These are phyloP conservation scores for Gamarada debralockiae DNA, from an alignment of 495 filamentous ascomycete species.

Conservation along the genomic window DNA sequence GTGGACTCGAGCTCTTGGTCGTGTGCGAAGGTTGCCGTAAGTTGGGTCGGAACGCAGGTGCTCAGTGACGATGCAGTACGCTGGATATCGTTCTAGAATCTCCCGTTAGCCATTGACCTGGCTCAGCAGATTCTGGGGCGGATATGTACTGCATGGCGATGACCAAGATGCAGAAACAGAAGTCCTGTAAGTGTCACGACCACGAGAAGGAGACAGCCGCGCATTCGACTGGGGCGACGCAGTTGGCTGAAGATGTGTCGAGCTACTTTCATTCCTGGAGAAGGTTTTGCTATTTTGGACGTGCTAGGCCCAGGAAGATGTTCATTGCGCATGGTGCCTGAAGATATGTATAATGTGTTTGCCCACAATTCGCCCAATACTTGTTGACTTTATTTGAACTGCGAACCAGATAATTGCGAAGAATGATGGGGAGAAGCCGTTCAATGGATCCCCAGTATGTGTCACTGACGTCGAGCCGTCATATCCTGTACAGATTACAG, in stretches of 20 bases:
- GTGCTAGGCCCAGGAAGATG: too few species aligned
- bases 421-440: too few species aligned
- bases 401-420: too few species aligned
- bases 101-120: neutral
- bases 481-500: too few species aligned
- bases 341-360: too few species aligned
- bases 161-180: neutral
- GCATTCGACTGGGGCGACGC: slow-evolving; percentile 5
- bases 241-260: slow-evolving; percentile 3
- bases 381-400: too few species aligned
- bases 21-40: slow-evolving; percentile 2
- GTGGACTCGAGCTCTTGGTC: neutral
- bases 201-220: neutral
- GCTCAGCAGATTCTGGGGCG: neutral
- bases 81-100: neutral
- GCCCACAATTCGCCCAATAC: too few species aligned
- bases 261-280: neutral
- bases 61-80: neutral
- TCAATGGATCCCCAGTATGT: too few species aligned
- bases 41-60: neutral
- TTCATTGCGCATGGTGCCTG: too few species aligned
- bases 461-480: too few species aligned
- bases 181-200: neutral
- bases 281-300: neutral
- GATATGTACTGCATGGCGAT: neutral